Conservation (phyloP, 164 flowering plant species). For the Vitis rotundifolia region DNA sequence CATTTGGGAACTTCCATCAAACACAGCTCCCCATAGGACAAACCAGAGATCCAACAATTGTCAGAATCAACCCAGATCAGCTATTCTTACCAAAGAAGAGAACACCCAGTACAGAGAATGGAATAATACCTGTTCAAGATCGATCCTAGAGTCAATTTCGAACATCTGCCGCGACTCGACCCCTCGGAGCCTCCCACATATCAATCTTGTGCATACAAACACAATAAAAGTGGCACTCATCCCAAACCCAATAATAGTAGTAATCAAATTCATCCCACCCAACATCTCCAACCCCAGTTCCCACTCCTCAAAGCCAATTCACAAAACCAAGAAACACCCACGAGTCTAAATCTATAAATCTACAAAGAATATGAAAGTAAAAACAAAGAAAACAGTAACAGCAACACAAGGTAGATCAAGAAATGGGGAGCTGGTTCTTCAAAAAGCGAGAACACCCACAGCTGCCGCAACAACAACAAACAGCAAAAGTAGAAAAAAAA, state of each 20-base stretch:
- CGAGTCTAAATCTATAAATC: neutral
- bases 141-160: slow-evolving; percentile 55
- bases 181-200: slow-evolving; percentile 64
- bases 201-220: slow-evolving; percentile 72
- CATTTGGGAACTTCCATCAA: neutral
- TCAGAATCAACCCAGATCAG: neutral
- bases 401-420: too few species aligned
- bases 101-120: neutral
- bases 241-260: slow-evolving; percentile 77
- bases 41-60: too few species aligned
- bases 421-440: too few species aligned
- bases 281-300: slow-evolving; percentile 29
- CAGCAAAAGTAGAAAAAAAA: neutral
- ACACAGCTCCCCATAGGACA: neutral
- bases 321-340: slow-evolving; percentile 4
- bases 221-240: slow-evolving; percentile 81
- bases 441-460: too few species aligned
- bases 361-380: neutral
- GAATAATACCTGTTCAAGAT: slow-evolving; percentile 56
- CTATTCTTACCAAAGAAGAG: neutral
- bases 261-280: slow-evolving; percentile 67
- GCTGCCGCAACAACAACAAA: slow-evolving; percentile 1
- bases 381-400: neutral
- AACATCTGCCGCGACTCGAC: slow-evolving; percentile 42
- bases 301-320: neutral